A percentile compares a stretch with the other conserved stretches of the same genome.
phyloP scores from a whole-genome alignment of 495 filamentous ascomycete genomes.

The Daldinia bambusicola region DNA sequence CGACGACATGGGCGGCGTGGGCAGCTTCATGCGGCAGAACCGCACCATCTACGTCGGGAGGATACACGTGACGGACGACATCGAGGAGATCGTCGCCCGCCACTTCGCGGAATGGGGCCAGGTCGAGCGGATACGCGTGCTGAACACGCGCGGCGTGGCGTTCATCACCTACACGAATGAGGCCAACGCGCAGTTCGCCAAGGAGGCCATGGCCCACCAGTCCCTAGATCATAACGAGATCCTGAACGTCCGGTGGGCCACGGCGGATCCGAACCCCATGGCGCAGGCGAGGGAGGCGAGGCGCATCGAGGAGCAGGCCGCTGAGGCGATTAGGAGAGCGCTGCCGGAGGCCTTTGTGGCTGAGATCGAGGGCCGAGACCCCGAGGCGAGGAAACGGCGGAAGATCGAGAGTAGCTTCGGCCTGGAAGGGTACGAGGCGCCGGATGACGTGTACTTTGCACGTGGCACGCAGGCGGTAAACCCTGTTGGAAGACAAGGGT shows the following conservation, averaged over 20 bases:
- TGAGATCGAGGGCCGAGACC: conserved; percentile 91
- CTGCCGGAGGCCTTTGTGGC: conserved; percentile 93
- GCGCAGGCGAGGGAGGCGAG: conserved; percentile 92
- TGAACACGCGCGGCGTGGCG: conserved; percentile 87
- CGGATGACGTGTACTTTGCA: conserved; percentile 94
- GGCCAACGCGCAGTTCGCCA: conserved; percentile 88
- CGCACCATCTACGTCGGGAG: conserved; percentile 91
- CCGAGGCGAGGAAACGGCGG: conserved; percentile 83
- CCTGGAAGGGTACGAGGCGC: conserved; percentile 89
- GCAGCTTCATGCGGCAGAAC: conserved; percentile 89
- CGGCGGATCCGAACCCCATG: conserved; percentile 93
- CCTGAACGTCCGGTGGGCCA: conserved; percentile 97
- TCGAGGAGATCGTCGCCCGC: conserved; percentile 93
- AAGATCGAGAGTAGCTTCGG: conserved; percentile 92
- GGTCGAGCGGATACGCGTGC: conserved; percentile 86
- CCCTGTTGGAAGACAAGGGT: conserved; percentile 62
- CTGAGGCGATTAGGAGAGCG: conserved; percentile 89
- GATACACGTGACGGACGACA: conserved; percentile 96
- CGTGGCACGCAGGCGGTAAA: conserved; percentile 69
- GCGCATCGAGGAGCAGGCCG: conserved; percentile 95
- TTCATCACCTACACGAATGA: conserved; percentile 85
- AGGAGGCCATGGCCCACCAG: conserved; percentile 90
- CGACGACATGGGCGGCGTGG: conserved; percentile 97
- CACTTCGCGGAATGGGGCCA: conserved; percentile 96
- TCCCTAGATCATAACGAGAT: conserved; percentile 87